Base-by-base conservation (phyloP, 2,329 filamentous ascomycete species). In the Aspergillus sp. region DNA sequence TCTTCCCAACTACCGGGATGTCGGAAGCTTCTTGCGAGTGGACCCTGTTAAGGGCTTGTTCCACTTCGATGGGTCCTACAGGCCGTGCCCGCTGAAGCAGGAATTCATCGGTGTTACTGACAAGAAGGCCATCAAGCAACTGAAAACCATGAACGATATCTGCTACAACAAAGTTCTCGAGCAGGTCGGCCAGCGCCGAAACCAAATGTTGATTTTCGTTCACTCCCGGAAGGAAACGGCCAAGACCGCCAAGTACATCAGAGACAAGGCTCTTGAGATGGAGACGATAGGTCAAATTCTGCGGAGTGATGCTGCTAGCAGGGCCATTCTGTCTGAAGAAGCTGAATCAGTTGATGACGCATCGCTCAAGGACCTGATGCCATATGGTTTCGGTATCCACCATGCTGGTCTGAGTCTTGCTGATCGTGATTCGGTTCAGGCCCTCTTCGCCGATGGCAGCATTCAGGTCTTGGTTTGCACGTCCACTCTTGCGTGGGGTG, bases 61-160 rank as follows among this genome's bases (percentile, higher is more conserved):
- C 82, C 93, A 99, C 75, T 99, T 99, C 68, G 95, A 99, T 75
- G 91, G 91, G 49, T 92, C 92, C 4, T 99, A 88, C 81, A 85
- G 95, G 68, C 96, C 95, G 62, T 99, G 95, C 74, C 95, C 95
- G 1, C 78, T 99, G 68, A 92, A 91, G 69, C 95, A 99, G 74
- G 96, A 99, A 75, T 99, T 98, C 72, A 91, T 99, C 66, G 95
- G 95, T 55, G 90, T 99, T 49, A 97, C 94, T 0, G 95, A 99
- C 67, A 96, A 95, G 80, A 98, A 98, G 75, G 91, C 95, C 6
- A 99, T 99, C 79, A 99, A 98, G 78, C 95, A 99, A 75, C 82
- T 99, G 56, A 97, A 98, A 83, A 96, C 91, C 0, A 99, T 99
- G 95, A 99, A 99, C 72, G 95, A 99, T 69, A 93, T 99, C 56